Percentiles rank a stretch among this genome's conserved stretches.
phyloP scores from a whole-genome alignment of 2,329 filamentous ascomycete genomes.

The Calonectria crousiana region DNA sequence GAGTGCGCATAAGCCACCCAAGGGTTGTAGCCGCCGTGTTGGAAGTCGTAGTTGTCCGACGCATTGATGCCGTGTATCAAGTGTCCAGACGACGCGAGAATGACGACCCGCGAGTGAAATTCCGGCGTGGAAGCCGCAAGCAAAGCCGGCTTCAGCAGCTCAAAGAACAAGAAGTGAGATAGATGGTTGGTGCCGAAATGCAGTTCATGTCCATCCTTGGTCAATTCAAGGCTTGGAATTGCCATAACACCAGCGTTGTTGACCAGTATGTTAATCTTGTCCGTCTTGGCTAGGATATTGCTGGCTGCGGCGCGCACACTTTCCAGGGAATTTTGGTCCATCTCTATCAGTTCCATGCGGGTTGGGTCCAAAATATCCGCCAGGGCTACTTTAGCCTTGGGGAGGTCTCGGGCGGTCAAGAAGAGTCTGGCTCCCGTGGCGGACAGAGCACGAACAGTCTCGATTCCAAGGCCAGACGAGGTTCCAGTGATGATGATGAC shows the following conservation, averaged over 20 bases:
- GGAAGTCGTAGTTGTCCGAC: conserved; percentile 32
- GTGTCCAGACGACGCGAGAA: conserved; percentile 13
- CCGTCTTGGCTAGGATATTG: neutral
- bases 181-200: conserved; percentile 36
- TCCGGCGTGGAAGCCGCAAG: neutral
- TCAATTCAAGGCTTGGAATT: conserved; percentile 13
- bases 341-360: conserved; percentile 7
- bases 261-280: conserved; percentile 32
- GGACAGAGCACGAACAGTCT: conserved; percentile 53
- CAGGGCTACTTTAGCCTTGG: conserved; percentile 48
- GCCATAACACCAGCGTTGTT: conserved; percentile 42
- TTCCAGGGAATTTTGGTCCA: conserved; percentile 10
- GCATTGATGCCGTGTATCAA: neutral
- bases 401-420: conserved; percentile 50
- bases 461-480: conserved; percentile 53
- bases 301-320: conserved; percentile 7
- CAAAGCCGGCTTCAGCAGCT: conserved; percentile 19
- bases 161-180: conserved; percentile 32
- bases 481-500: conserved; percentile 53
- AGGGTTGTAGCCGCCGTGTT: conserved; percentile 38
- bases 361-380: conserved; percentile 23
- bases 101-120: conserved; percentile 20
- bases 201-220: conserved; percentile 31
- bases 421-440: conserved; percentile 53
- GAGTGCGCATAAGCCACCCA: conserved; percentile 58